Evolutionary conservation across 306 rosid genomes (phyloP).

Genomic region (Quercus agrifolia): DNA sequence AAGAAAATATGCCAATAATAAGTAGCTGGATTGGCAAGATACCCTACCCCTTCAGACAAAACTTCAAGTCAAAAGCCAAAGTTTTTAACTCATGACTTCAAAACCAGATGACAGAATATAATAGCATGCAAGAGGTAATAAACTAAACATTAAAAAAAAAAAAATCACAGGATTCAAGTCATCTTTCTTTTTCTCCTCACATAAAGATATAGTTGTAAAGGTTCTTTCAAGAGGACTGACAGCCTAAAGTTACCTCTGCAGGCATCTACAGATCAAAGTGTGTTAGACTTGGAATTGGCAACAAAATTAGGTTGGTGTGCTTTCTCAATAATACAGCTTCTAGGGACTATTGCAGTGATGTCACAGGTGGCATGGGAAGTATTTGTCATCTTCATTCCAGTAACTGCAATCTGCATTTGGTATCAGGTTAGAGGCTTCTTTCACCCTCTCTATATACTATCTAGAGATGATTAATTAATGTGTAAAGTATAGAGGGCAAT

Average conservation of each 20-base stretch:
- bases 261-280: constrained; percentile 96
- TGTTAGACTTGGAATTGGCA: constrained; percentile 85
- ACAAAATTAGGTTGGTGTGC: constrained; percentile 89
- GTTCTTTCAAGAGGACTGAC: background rate
- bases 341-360: constrained; percentile 92
- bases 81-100: background rate
- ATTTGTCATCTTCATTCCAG: constrained; percentile 83
- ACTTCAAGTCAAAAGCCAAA: background rate
- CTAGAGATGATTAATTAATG: background rate
- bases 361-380: constrained; percentile 98
- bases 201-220: background rate
- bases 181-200: background rate
- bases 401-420: constrained; percentile 83
- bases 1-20: background rate
- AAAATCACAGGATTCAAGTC: background rate
- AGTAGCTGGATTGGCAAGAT: background rate
- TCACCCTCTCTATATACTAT: constrained; percentile 6
- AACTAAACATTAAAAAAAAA: background rate
- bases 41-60: background rate
- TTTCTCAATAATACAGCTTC: constrained; percentile 74
- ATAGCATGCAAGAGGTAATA: background rate
- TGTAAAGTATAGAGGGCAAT: background rate
- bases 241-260: constrained; percentile 32
- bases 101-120: background rate
- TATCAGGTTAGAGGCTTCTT: constrained; percentile 65